Base-by-base conservation (phyloP, 108 stramenopile genomes). In the Cyclostephanos tholiformis region DNA sequence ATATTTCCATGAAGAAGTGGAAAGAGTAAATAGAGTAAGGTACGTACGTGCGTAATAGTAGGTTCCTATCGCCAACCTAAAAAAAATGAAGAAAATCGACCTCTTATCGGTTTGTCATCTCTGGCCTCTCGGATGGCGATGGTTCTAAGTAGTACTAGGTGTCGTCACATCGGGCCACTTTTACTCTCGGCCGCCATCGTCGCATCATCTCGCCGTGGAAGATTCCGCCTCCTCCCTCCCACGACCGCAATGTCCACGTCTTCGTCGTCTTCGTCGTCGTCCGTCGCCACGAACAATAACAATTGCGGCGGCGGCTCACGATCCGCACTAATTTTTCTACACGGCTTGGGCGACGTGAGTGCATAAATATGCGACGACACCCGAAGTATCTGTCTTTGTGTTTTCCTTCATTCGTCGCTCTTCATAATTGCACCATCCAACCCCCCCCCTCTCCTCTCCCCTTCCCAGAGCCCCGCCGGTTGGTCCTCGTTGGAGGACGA, bases 271-370 rank as follows among this genome's bases (percentile, higher is more conserved):
- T 26, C 53, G 53, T 16, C 49, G 49, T 50, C 32, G 3, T 2
- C 32, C 32, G 32, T 4, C 32, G 32, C 32, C 32, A 32, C 32
- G 32, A 32, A 32, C 32, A 46, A 46, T 16, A 46, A 46, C 3
- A 46, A 46, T 4, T 46, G 53, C 53, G 27, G 53, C 26, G 53
- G 27, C 53, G 53, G 4, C 10, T 23, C 23, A 10, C 23, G 27
- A 26, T 55, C 53, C 26, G 53, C 53, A 0, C 4, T 94, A 3
- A 85, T 94, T 32, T 94, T 94, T 51, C 68, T 94, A 25, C 93
- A 94, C 64, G 93, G 93, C 11, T 72, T 94, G 0, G 90, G 93
- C 17, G 88, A 88, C 58, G 53, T 55, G 53, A 55, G 53, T 55
- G 3, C 8, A 26, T 27, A 55, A 10, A 10, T 26, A 8, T 7